phyloP scores from a whole-genome alignment of 2,329 filamentous ascomycete genomes.

The Curvularia verruculosa region DNA sequence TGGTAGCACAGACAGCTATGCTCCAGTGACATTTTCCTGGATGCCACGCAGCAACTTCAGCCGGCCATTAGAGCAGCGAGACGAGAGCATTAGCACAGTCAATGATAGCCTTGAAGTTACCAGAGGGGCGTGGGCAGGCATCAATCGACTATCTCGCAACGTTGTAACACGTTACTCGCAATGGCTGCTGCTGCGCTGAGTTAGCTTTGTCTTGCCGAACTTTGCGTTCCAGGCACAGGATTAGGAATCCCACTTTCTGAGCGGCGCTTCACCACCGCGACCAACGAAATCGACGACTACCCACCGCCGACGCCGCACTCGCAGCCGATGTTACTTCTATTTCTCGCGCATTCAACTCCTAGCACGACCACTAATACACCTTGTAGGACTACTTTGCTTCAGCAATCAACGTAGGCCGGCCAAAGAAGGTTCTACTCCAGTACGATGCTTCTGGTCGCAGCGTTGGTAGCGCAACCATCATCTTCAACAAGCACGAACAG shows the following conservation, averaged over 20 bases:
- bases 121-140: constrained; percentile 26
- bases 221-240: constrained; percentile 26
- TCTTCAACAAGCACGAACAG: constrained; percentile 79
- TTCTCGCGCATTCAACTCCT: constrained; percentile 42
- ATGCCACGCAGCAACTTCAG: constrained; percentile 18
- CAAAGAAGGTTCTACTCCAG: constrained; percentile 88
- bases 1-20: constrained; percentile 25
- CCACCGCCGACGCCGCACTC: constrained; percentile 31
- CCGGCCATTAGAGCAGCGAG: constrained; percentile 18
- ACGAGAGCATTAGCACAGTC: constrained; percentile 17
- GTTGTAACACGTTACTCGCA: constrained; percentile 18
- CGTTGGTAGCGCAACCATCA: constrained; percentile 89
- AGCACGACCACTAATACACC: constrained; percentile 67
- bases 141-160: constrained; percentile 28
- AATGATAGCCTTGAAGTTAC: constrained; percentile 17
- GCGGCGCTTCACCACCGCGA: constrained; percentile 28
- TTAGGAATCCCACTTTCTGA: constrained; percentile 34
- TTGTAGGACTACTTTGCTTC: constrained; percentile 94
- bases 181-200: constrained; percentile 15
- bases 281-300: constrained; percentile 34
- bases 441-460: constrained; percentile 93
- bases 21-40: constrained; percentile 21
- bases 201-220: constrained; percentile 22
- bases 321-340: constrained; percentile 31
- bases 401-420: constrained; percentile 84